Conservation (phyloP, 2,329 filamentous ascomycete species). For the Chaetomium globosum region DNA sequence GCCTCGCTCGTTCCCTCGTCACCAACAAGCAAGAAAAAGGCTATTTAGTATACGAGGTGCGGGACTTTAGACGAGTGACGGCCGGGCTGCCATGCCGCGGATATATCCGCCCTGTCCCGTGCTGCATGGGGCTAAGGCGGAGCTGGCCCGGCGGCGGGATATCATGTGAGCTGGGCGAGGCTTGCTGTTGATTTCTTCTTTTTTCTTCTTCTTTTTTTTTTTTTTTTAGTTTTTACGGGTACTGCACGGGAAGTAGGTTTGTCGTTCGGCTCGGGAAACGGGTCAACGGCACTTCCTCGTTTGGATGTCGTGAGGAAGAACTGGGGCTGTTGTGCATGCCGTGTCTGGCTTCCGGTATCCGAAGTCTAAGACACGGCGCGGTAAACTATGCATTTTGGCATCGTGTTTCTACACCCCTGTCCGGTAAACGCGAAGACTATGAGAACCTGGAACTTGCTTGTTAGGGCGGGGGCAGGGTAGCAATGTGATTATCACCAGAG, state of each 20-base stretch:
- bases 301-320: neutral
- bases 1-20: neutral
- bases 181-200: too few relatives aligned
- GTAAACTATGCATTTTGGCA: neutral
- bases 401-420: neutral
- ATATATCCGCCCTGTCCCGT: too few relatives aligned
- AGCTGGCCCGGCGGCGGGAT: constrained; percentile 12
- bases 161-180: constrained; percentile 18
- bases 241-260: too few relatives aligned
- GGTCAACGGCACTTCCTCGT: neutral
- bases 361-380: neutral
- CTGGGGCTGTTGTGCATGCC: too few relatives aligned
- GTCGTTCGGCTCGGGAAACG: neutral
- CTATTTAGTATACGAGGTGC: too few relatives aligned
- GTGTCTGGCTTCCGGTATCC: neutral
- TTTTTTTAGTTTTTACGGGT: too few relatives aligned
- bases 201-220: too few relatives aligned
- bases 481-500: neutral
- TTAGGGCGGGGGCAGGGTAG: neutral
- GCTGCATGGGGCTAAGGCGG: neutral
- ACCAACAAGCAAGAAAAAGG: neutral
- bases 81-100: too few relatives aligned
- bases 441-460: neutral
- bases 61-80: too few relatives aligned
- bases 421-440: neutral